Evolutionary conservation across 2,329 filamentous ascomycete genomes (phyloP).

Genomic region (Apiospora aurea): DNA sequence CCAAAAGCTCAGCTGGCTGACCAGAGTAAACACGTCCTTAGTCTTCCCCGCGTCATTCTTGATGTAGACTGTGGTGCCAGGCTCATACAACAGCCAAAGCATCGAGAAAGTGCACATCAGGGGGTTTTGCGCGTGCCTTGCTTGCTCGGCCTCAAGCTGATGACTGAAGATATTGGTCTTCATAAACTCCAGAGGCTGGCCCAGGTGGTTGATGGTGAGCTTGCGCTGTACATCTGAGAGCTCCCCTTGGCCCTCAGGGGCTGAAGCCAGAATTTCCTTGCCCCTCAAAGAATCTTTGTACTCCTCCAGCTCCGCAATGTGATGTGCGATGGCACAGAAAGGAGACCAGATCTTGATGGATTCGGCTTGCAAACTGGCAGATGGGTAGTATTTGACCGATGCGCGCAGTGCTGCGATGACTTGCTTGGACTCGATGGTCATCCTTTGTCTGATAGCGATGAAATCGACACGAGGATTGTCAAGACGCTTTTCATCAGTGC

Average conservation of each 20-base stretch:
- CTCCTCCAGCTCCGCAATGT: conserved; percentile 20
- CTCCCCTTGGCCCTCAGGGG: neutral
- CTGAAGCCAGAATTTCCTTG: neutral
- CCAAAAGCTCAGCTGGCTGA: too few relatives aligned
- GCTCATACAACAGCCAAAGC: conserved; percentile 23
- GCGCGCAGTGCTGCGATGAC: conserved; percentile 17
- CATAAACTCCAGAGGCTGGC: neutral
- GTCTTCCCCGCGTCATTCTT: neutral
- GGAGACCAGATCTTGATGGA: neutral
- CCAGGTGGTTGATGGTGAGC: neutral
- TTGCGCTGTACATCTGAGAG: neutral
- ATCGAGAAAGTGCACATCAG: neutral
- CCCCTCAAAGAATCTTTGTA: neutral
- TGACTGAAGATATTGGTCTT: conserved; percentile 14
- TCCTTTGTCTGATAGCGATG: neutral
- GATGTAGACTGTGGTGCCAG: conserved; percentile 16
- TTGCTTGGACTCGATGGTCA: conserved; percentile 12
- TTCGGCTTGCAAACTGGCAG: neutral
- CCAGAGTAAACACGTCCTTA: too few relatives aligned
- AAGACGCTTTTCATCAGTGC: conserved; percentile 23
- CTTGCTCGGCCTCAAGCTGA: neutral
- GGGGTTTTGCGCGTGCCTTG: neutral
- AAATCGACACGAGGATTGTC: neutral
- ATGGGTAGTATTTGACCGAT: conserved; percentile 25
- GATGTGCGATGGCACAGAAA: conserved; percentile 20